These are phyloP conservation scores for Penicillium soppii DNA, from an alignment of 495 filamentous ascomycete species.

Conservation along the genomic window DNA sequence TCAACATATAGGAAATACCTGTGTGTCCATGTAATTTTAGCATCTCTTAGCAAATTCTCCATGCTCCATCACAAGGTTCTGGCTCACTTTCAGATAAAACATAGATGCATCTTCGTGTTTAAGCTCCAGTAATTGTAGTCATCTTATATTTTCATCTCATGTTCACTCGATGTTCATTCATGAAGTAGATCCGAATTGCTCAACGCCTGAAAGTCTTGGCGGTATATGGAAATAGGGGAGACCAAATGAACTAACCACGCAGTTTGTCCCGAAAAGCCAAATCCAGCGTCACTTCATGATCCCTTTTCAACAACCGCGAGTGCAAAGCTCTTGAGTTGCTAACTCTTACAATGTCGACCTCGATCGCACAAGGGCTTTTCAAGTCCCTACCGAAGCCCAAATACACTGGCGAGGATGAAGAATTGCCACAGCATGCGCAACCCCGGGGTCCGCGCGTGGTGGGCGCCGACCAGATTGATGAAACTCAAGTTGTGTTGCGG, in stretches of 20 bases:
- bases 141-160: not conserved
- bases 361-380: conserved; percentile 73
- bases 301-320: conserved; percentile 14
- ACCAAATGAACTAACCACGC: conserved; percentile 18
- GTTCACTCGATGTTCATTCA: too few relatives aligned
- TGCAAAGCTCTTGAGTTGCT: conserved; percentile 14
- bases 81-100: too few relatives aligned
- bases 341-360: conserved; percentile 54
- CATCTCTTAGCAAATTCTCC: conserved; percentile 6
- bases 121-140: not conserved
- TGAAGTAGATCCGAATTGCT: too few relatives aligned
- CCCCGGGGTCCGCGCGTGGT: conserved; percentile 77
- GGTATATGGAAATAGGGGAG: conserved; percentile 6
- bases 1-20: not conserved
- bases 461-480: conserved; percentile 71
- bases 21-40: conserved; percentile 6
- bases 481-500: conserved; percentile 84
- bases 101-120: too few relatives aligned
- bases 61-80: too few relatives aligned
- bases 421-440: conserved; percentile 68
- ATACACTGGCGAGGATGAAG: conserved; percentile 82
- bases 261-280: conserved; percentile 22
- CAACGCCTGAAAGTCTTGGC: conserved; percentile 15
- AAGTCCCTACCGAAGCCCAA: conserved; percentile 86
- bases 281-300: conserved; percentile 12